Conservation (phyloP, 495 filamentous ascomycete genomes). For the Lasiosphaeria hispida region DNA sequence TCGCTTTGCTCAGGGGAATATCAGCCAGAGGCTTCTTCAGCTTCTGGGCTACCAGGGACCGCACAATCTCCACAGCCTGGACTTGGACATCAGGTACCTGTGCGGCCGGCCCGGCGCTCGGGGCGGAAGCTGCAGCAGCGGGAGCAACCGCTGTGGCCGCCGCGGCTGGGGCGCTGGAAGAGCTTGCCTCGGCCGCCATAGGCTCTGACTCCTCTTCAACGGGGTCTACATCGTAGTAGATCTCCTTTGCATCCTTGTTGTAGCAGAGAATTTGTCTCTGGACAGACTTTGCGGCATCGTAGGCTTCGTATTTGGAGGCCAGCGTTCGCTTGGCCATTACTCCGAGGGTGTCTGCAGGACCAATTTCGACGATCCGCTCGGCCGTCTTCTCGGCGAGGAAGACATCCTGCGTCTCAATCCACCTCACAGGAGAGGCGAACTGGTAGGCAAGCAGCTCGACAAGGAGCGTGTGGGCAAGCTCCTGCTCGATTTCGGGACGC, state of each 20-base stretch:
- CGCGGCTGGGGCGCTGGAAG: conserved; percentile 46
- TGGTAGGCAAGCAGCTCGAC: conserved; percentile 98
- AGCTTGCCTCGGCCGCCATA: conserved; percentile 45
- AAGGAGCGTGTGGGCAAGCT: conserved; percentile 94
- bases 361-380: conserved; percentile 96
- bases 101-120: conserved; percentile 83
- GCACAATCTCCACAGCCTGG: conserved; percentile 81
- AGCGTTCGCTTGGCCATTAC: conserved; percentile 97
- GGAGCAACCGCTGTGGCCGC: conserved; percentile 52
- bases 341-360: conserved; percentile 95
- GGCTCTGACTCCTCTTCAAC: conserved; percentile 82
- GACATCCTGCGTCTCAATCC: conserved; percentile 99
- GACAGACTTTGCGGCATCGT: conserved; percentile 92
- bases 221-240: conserved; percentile 98
- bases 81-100: conserved; percentile 84
- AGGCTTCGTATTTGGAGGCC: conserved; percentile 97
- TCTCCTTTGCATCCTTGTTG: conserved; percentile 98
- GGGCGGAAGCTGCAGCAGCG: conserved; percentile 57
- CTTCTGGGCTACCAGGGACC: conserved; percentile 95
- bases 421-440: conserved; percentile 97
- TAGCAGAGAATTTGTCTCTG: conserved; percentile 98
- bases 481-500: conserved; percentile 98
- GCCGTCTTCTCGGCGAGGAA: conserved; percentile 93
- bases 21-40: conserved; percentile 90
- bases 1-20: conserved; percentile 91